Evolutionary conservation across 306 rosid genomes (phyloP), one percentile per base, ranked within the genome.

Genomic region (Castanopsis chinensis): DNA sequence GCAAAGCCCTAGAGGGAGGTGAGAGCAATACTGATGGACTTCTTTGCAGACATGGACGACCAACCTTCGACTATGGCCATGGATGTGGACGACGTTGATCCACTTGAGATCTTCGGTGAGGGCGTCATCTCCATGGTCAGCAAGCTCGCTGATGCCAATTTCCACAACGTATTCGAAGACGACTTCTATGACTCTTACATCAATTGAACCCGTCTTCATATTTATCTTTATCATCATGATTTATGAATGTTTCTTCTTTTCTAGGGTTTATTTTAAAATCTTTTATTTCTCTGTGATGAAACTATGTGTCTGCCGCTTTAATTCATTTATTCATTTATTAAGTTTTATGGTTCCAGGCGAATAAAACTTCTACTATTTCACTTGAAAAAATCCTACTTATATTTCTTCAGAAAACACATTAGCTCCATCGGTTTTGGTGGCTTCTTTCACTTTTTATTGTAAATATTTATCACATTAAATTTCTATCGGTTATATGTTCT

Each of bases 21-120:
- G 92, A 89, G 90, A 79, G 69, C 92, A 41, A 90, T 85, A 85
- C 79, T 87, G 49, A 90, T 90, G 91, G 97, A 90, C 1, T 83
- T 88, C 84, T 89, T 90, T 72, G 89, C 88, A 35, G 98, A 92
- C 80, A 83, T 94, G 93, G 98, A 94, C 0, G 97, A 92, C 23
- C 94, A 89, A 58, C 93, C 86, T 3, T 85, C 98, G 14, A 30
- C 96, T 4, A 91, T 92, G 92, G 98, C 94, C 25, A 94, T 94
- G 97, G 97, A 94, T 52, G 98, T 94, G 0, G 98, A 94, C 80
- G 98, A 94, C 55, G 91, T 83, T 1, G 97, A 94, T 76, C 82
- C 92, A 0, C 86, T 88, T 21, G 97, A 94, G 79, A 85, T 87
- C 23, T 85, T 90, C 25, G 74, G 86, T 19, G 98, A 90, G 1